Percentiles rank a stretch among this genome's conserved stretches.
Conservation (phyloP, 441 rosid genomes). For the Adansonia madagascariensis region DNA sequence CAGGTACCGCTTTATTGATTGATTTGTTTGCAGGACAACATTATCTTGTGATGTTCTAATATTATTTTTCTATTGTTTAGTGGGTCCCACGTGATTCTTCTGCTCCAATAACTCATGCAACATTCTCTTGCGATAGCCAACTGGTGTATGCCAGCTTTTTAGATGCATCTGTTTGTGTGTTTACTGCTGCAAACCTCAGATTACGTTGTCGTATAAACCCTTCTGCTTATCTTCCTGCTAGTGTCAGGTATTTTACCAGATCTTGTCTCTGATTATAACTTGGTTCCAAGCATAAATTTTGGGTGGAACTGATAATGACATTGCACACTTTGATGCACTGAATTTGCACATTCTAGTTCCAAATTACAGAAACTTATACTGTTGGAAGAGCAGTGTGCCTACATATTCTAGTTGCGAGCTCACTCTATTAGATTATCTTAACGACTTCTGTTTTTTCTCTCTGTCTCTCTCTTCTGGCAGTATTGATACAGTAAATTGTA, state of each 20-base stretch:
- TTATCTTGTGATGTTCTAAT: conserved; percentile 21
- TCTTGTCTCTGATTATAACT: background rate
- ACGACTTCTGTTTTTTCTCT: background rate
- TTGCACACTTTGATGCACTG: background rate
- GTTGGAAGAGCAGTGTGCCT: background rate
- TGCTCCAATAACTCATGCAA: conserved; percentile 84
- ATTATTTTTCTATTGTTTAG: conserved; percentile 36
- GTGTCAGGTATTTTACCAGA: conserved; percentile 47
- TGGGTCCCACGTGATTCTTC: conserved; percentile 78
- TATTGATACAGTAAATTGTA: background rate
- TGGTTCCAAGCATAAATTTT: background rate
- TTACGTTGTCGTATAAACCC: conserved; percentile 82
- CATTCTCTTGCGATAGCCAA: conserved; percentile 98
- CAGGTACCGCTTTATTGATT: conserved; percentile 52
- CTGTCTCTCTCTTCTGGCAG: background rate
- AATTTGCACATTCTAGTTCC: background rate
- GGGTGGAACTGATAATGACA: background rate
- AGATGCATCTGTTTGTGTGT: conserved; percentile 83
- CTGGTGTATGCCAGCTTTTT: conserved; percentile 84
- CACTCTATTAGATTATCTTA: background rate
- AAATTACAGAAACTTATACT: background rate
- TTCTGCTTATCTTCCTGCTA: conserved; percentile 74
- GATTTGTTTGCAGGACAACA: background rate
- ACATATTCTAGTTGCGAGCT: background rate
- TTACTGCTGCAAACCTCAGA: conserved; percentile 79